These are phyloP conservation scores for Pythium myriotylum DNA, from an alignment of 352 stramenopile species.

Conservation along the genomic window DNA sequence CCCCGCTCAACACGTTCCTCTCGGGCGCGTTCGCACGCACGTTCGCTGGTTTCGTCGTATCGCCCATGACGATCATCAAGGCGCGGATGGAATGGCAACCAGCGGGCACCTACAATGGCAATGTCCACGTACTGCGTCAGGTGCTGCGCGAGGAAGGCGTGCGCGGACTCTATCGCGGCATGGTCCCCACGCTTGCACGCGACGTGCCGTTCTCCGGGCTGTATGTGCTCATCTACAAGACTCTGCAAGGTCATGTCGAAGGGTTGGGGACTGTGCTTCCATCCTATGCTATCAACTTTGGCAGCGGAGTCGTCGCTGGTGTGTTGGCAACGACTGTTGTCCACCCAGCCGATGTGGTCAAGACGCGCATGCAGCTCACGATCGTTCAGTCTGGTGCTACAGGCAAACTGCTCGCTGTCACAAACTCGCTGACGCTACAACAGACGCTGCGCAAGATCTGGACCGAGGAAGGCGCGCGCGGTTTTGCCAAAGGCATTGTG, in stretches of 20 bases:
- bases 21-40: conserved; percentile 84
- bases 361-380: conserved; percentile 88
- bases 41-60: conserved; percentile 80
- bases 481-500: conserved; percentile 94
- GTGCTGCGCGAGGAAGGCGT: conserved; percentile 72
- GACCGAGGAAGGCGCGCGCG: conserved; percentile 88
- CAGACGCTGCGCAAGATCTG: conserved; percentile 87
- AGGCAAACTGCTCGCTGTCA: conserved; percentile 34
- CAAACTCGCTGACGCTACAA: conserved; percentile 64
- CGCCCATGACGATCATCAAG: conserved; percentile 87
- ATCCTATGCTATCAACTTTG: conserved; percentile 72
- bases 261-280: conserved; percentile 47
- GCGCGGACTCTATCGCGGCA: conserved; percentile 82
- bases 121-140: conserved; percentile 62
- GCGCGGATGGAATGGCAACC: conserved; percentile 84
- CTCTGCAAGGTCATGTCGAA: conserved; percentile 51
- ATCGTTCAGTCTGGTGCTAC: conserved; percentile 48
- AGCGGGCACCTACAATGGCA: conserved; percentile 60
- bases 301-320: conserved; percentile 74
- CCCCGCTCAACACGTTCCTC: conserved; percentile 77
- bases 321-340: conserved; percentile 82
- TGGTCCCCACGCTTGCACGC: conserved; percentile 82
- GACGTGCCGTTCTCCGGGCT: conserved; percentile 89
- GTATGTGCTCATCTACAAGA: conserved; percentile 88
- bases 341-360: conserved; percentile 85